A percentile compares a stretch with the other conserved stretches of the same genome.
Evolutionary conservation across 768 basidiomycete species (phyloP).

Genomic region (Trametes cinnabarina): DNA sequence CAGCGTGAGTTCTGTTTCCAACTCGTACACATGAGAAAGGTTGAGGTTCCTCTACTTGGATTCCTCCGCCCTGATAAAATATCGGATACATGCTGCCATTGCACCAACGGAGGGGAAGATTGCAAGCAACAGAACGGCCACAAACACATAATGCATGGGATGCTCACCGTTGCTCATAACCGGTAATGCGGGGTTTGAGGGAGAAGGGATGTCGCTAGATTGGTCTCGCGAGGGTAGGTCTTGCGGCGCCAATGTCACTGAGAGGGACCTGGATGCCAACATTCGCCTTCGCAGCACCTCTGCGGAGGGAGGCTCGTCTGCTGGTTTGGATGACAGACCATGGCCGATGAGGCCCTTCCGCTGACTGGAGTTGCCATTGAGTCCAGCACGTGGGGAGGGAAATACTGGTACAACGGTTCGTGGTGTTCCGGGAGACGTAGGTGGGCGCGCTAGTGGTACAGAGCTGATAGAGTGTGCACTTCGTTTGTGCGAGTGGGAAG

Average conservation of each 20-base stretch:
- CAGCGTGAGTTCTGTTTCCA: background rate
- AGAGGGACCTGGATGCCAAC: constrained; percentile 60
- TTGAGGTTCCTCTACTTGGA: too few relatives aligned
- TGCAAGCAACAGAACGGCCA: too few relatives aligned
- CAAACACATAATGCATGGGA: too few relatives aligned
- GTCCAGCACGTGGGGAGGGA: constrained; percentile 14
- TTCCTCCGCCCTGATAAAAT: too few relatives aligned
- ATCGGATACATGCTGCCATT: too few relatives aligned
- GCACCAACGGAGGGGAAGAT: too few relatives aligned
- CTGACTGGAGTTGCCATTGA: constrained; percentile 14
- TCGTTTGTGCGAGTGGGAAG: constrained; percentile 55
- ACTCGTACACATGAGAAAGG: too few relatives aligned
- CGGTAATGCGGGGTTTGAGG: background rate
- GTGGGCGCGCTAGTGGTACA: constrained; percentile 76
- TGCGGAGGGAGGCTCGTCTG: constrained; percentile 23
- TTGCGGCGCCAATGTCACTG: constrained; percentile 56
- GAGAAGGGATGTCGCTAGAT: background rate
- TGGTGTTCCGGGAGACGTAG: constrained; percentile 73
- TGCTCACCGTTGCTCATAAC: background rate
- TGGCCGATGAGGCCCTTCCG: constrained; percentile 60
- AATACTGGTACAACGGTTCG: constrained; percentile 39
- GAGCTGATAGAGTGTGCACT: constrained; percentile 81
- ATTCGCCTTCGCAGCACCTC: constrained; percentile 21
- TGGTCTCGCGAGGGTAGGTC: constrained; percentile 33
- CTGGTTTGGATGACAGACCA: constrained; percentile 28